Conservation (phyloP, 2,329 filamentous ascomycete genomes). For the Elsinoe perseae region DNA sequence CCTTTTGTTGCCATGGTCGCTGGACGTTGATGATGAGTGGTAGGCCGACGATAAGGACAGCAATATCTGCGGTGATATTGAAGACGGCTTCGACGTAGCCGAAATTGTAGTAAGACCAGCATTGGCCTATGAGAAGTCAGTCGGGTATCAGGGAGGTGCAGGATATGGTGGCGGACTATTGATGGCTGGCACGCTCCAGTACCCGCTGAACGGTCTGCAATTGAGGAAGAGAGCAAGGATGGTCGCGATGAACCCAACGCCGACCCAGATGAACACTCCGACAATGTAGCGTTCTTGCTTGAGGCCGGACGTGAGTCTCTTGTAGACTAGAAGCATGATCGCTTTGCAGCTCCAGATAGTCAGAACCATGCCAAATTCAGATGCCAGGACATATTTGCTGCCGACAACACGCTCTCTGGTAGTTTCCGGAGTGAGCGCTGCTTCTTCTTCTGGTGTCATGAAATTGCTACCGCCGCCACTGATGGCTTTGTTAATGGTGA, state of each 20-base stretch:
- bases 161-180: not conserved
- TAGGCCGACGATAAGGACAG: slow-evolving; percentile 18
- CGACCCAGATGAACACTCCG: slow-evolving; percentile 17
- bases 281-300: slow-evolving; percentile 37
- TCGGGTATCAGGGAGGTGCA: not conserved
- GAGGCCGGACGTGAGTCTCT: slow-evolving; percentile 43
- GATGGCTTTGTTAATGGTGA: slow-evolving; percentile 48
- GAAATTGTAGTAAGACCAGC: slow-evolving; percentile 19
- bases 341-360: slow-evolving; percentile 46
- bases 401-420: slow-evolving; percentile 41
- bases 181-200: slow-evolving; percentile 19
- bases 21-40: slow-evolving; percentile 17
- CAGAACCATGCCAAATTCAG: slow-evolving; percentile 53
- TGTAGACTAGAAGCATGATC: slow-evolving; percentile 47
- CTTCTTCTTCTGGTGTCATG: slow-evolving; percentile 43
- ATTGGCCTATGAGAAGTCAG: slow-evolving; percentile 14
- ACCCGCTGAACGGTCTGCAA: slow-evolving; percentile 19
- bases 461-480: slow-evolving; percentile 51
- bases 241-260: slow-evolving; percentile 18
- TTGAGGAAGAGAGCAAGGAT: slow-evolving; percentile 17
- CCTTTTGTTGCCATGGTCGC: slow-evolving; percentile 19
- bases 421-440: slow-evolving; percentile 39
- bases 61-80: slow-evolving; percentile 20
- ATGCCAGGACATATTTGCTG: slow-evolving; percentile 56
- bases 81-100: slow-evolving; percentile 19